Conservation (phyloP, 768 basidiomycete species). For the Leccinum disarticulatum region DNA sequence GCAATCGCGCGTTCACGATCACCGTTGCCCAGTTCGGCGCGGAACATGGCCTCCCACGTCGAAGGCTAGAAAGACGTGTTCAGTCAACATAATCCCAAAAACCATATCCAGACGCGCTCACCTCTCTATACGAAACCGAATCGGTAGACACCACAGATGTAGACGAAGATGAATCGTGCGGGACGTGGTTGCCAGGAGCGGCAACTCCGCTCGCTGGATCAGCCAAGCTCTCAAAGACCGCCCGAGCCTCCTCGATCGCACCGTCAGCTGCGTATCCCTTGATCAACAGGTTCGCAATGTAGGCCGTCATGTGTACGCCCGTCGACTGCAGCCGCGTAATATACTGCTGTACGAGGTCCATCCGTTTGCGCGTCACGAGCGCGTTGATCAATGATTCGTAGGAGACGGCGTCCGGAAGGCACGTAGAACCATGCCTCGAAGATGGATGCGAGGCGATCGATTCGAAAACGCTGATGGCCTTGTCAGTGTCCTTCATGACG, state of each 20-base stretch:
- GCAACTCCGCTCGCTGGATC: constrained; percentile 86
- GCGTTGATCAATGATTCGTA: constrained; percentile 92
- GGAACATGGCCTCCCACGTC: constrained; percentile 95
- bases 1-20: constrained; percentile 67
- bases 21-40: constrained; percentile 81
- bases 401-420: constrained; percentile 74
- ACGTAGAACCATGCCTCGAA: constrained; percentile 29
- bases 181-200: constrained; percentile 83
- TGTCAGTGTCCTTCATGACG: constrained; percentile 70
- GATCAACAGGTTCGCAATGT: constrained; percentile 75
- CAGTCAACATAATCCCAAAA: neutral
- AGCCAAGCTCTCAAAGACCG: constrained; percentile 73
- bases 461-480: constrained; percentile 76
- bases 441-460: constrained; percentile 59
- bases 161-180: constrained; percentile 46
- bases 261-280: constrained; percentile 67
- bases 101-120: constrained; percentile 3
- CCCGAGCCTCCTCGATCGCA: constrained; percentile 68
- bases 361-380: constrained; percentile 71
- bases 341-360: constrained; percentile 75
- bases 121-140: constrained; percentile 41
- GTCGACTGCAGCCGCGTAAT: constrained; percentile 56
- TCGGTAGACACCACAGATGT: constrained; percentile 38
- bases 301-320: constrained; percentile 88
- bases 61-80: constrained; percentile 55